phyloP scores from a whole-genome alignment of 2,329 filamentous ascomycete species.

The Aspergillus fumigatiaffinis region DNA sequence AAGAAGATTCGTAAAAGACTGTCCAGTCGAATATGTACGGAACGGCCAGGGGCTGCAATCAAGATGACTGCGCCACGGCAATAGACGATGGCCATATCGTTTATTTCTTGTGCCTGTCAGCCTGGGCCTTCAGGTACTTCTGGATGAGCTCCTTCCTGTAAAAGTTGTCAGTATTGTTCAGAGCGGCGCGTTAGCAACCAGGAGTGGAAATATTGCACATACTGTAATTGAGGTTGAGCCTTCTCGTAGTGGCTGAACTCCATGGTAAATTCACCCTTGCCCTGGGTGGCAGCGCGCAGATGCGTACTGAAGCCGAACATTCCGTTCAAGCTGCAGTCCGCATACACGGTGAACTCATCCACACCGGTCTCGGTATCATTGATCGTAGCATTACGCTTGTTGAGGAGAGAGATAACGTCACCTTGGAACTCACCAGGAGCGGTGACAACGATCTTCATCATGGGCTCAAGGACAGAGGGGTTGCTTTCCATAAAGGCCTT shows the following conservation, averaged over 20 bases:
- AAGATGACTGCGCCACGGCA: too few relatives aligned
- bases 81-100: background rate
- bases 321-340: conserved; percentile 88
- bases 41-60: too few relatives aligned
- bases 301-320: conserved; percentile 98
- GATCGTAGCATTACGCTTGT: conserved; percentile 94
- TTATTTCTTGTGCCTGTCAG: conserved; percentile 61
- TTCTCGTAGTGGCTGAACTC: conserved; percentile 95
- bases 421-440: conserved; percentile 97
- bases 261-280: conserved; percentile 98
- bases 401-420: conserved; percentile 87
- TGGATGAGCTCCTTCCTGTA: conserved; percentile 61
- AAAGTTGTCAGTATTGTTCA: conserved; percentile 6
- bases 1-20: background rate
- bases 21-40: background rate
- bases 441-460: conserved; percentile 98
- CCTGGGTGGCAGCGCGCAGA: conserved; percentile 87
- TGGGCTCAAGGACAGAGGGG: conserved; percentile 83
- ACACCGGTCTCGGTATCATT: conserved; percentile 90
- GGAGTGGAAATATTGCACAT: conserved; percentile 42
- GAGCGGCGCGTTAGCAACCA: background rate
- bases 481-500: conserved; percentile 81
- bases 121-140: conserved; percentile 64
- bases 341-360: conserved; percentile 89
- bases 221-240: conserved; percentile 85